Base-by-base conservation (phyloP, 1,139 yeast species). In the Kodamaea plutei region DNA sequence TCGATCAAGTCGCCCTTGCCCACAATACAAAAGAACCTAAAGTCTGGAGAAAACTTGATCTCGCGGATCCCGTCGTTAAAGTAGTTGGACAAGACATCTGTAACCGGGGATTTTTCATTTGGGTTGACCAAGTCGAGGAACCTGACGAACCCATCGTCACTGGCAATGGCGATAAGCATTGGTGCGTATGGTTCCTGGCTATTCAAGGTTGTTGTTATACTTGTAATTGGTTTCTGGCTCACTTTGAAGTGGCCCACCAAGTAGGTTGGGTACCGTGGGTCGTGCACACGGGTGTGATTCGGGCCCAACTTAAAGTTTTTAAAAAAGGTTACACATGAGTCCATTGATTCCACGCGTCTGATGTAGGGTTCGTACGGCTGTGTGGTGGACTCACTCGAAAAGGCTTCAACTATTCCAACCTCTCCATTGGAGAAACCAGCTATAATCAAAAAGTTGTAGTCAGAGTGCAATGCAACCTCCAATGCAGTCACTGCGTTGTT, bases 141-240 rank as follows among this genome's bases (percentile, higher is more conserved):
- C 28, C 83, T 58, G 10, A 80, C 59, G 40, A 73, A 71, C 1
- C 91, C 94, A 49, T 82, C 89, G 41, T 76, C 82, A 5, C 79
- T 62, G 0, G 83, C 76, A 23, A 81, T 52, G 1, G 82, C 77
- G 6, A 63, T 39, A 14, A 71, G 43, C 42, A 78, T 74, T 13
- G 84, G 83, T 20, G 45, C 52, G 27, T 37, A 34, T 15, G 25
- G 30, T 8, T 14, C 26, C n/a, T n/a, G n/a, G n/a, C 8, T 12
- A 6, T 19, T 27, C 18, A 63, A 52, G 9, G 74, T 56, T 12
- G 67, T 59, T 1, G 79, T 36, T 15, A 53, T 50, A 13, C 49
- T 31, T 2, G 57, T 48, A 21, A 83, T 66, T 2, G 87, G 74
- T 36, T 70, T 69, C 38, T 73, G 72, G 15, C 84, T 69, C 9